Evolutionary conservation across 306 rosid species (phyloP), one percentile per base, ranked within the genome.

Genomic region (Luffa aegyptiaca): DNA sequence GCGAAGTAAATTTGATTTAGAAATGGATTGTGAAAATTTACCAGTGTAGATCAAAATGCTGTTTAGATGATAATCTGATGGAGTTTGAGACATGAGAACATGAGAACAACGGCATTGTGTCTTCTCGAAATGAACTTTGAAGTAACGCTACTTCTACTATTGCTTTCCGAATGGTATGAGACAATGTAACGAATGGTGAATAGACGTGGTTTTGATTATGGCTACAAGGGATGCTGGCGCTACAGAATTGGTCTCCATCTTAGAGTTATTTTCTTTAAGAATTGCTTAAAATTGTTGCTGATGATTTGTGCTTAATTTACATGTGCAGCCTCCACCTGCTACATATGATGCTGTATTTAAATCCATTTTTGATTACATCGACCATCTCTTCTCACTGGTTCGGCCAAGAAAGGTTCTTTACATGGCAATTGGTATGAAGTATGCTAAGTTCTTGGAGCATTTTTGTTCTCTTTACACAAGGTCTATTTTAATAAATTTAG

Each of bases 361-460:
- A 77, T 85, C 90, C 59, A 91, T 95, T 37, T 92, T 95, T 81
- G 92, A 88, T 76, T 95, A 95, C 84, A 89, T 91, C 68, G 98
- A 95, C 78, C 97, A 95, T 89, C 87, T 95, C 39, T 91, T 90
- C 87, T 65, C 90, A 51, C 84, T 95, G 91, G 97, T 95, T 87
- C 95, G 98, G 14, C 98, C 98, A 37, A 90, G 98, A 89, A 95
- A 88, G 90, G 92, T 95, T 86, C 92, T 95, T 39, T 95, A 82
- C 90, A 85, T 95, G 84, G 98, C 98, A 83, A 90, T 92, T 18
- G 97, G 98, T 95, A 85, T 81, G 90, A 11, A 17, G 48, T 62
- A 12, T 77, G 52, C 79, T 79, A 49, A 48, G 9, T 62, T 46
- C 56, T 18, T 68, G 61, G 64, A 78, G 62, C 66, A 46, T 78